Percentiles rank a stretch among this genome's conserved stretches.
Conservation (phyloP, 1,284 basidiomycete genomes). For the Ganoderma meredithae region DNA sequence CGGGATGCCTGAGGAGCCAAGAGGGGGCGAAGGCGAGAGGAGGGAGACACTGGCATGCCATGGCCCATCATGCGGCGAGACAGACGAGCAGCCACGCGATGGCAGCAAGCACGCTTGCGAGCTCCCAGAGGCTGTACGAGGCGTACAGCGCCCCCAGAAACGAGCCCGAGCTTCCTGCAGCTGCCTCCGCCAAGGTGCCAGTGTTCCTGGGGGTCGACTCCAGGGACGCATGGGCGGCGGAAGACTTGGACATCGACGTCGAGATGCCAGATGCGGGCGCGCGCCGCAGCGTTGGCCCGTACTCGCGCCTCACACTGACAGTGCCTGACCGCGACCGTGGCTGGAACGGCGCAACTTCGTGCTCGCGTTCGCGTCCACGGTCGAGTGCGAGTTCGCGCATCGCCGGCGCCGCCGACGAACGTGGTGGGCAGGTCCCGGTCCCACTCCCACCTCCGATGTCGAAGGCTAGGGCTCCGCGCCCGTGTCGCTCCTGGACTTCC, state of each 20-base stretch:
- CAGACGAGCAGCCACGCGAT: slow-evolving; percentile 31
- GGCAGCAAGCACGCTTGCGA: slow-evolving; percentile 26
- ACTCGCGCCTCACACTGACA: too few species aligned
- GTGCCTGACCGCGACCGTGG: too few species aligned
- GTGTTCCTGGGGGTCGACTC: neutral
- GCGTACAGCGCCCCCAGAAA: slow-evolving; percentile 18
- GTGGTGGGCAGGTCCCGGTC: neutral
- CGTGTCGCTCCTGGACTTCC: neutral
- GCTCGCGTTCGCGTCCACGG: neutral
- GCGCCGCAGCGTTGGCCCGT: slow-evolving; percentile 1
- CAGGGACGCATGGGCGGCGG: neutral
- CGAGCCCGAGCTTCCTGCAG: slow-evolving; percentile 12
- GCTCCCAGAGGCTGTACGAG: slow-evolving; percentile 30
- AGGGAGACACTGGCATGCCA: neutral
- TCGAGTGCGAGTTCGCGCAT: neutral
- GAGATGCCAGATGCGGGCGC: neutral
- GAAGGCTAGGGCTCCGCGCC: neutral
- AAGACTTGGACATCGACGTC: neutral
- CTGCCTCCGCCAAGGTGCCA: too few species aligned
- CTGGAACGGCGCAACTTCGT: too few species aligned
- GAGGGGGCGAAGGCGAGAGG: neutral
- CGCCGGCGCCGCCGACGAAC: slow-evolving; percentile 3
- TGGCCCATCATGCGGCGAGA: slow-evolving; percentile 20
- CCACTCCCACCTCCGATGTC: neutral
- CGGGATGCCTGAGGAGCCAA: neutral